Conservation (phyloP, 345 rosid species). For the Citrus trifoliata region DNA sequence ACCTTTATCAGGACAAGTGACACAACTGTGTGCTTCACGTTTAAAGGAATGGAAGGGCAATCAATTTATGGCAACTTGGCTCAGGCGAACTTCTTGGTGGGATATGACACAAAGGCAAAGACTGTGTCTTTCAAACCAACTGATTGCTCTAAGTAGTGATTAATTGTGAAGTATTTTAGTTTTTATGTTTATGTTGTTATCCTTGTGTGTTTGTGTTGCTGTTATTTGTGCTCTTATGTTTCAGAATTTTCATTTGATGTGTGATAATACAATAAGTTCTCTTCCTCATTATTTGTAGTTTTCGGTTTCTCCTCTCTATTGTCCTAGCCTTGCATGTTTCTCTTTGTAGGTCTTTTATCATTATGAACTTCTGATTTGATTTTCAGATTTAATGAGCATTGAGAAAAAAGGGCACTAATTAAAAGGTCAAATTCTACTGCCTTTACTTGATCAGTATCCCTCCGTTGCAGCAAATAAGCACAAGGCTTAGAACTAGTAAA, state of each 20-base stretch:
- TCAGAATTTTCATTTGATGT: neutral
- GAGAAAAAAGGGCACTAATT: no score
- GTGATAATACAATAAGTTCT: no score
- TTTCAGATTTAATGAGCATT: no score
- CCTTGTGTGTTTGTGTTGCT: neutral
- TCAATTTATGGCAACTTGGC: conserved; percentile 45
- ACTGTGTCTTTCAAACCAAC: conserved; percentile 45
- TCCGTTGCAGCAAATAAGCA: no score
- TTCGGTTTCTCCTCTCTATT: no score
- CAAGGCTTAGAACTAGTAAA: no score
- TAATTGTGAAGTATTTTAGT: neutral
- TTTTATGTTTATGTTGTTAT: neutral
- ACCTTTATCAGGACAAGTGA: conserved; percentile 30
- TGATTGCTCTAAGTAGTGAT: conserved; percentile 31
- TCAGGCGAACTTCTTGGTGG: conserved; percentile 50
- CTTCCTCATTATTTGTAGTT: no score
- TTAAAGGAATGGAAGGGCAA: neutral
- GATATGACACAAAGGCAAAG: conserved; percentile 33
- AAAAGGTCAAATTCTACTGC: no score
- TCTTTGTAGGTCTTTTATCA: no score
- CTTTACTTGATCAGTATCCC: no score
- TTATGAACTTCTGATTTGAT: no score
- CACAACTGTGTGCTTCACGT: conserved; percentile 34
- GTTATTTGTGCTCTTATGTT: neutral
- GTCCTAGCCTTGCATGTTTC: no score